These are phyloP conservation scores for Suillus lakei DNA, from an alignment of 768 basidiomycete genomes.

Conservation along the genomic window DNA sequence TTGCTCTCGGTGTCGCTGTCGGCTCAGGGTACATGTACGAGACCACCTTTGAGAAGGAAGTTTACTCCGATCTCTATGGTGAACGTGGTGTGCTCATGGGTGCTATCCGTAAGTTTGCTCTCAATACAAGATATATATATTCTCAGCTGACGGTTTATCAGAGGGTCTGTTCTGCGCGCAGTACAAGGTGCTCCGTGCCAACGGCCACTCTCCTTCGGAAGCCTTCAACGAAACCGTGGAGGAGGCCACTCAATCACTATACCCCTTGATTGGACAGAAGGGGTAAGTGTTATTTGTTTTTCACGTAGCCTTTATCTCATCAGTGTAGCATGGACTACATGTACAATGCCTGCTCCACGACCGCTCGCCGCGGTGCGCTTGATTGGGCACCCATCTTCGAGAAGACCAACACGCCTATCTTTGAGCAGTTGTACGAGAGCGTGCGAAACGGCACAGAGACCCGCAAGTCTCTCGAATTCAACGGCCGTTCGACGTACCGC, in stretches of 20 bases:
- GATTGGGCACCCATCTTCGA: slow-evolving; percentile 99
- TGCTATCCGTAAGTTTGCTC: slow-evolving; percentile 74
- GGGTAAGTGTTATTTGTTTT: slow-evolving; percentile 58
- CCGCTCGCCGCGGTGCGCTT: slow-evolving; percentile 96
- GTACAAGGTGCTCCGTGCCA: slow-evolving; percentile 96
- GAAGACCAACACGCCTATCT: slow-evolving; percentile 92
- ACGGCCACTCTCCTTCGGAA: slow-evolving; percentile 96
- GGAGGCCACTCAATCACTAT: slow-evolving; percentile 98
- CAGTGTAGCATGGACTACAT: slow-evolving; percentile 93
- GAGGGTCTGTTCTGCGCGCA: slow-evolving; percentile 99
- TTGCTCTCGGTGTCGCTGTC: slow-evolving; percentile 91
- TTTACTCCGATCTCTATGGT: slow-evolving; percentile 98
- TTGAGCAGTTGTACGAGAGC: slow-evolving; percentile 93
- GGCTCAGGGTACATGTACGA: slow-evolving; percentile 99
- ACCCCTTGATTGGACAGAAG: slow-evolving; percentile 94
- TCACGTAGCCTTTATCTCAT: slow-evolving; percentile 1
- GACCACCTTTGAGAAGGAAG: slow-evolving; percentile 99
- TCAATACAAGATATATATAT: neutral
- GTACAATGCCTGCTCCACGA: slow-evolving; percentile 99
- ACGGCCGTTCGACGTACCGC: slow-evolving; percentile 90
- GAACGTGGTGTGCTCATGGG: slow-evolving; percentile 99
- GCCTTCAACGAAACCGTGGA: slow-evolving; percentile 99
- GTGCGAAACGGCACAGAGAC: slow-evolving; percentile 97
- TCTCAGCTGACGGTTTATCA: slow-evolving; percentile 30
- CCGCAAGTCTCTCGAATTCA: slow-evolving; percentile 95